phyloP scores from a whole-genome alignment of 768 basidiomycete species.

The Termitomyces sp. region DNA sequence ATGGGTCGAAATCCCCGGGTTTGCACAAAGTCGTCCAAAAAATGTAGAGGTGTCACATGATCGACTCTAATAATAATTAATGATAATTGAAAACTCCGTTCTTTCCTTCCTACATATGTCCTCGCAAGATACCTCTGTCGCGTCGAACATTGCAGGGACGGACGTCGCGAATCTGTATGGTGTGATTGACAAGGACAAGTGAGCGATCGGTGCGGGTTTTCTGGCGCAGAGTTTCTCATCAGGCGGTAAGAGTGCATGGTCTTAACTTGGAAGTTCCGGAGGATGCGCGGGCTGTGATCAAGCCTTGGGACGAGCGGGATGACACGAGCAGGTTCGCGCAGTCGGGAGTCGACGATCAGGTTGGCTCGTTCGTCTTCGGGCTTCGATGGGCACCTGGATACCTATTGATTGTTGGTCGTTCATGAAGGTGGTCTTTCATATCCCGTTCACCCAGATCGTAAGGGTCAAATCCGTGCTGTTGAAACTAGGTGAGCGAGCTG shows the following conservation, averaged over 20 bases:
- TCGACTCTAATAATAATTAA: background rate
- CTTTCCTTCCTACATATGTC: background rate
- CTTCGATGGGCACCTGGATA: slow-evolving; percentile 1
- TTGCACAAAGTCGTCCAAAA: slow-evolving; percentile 2
- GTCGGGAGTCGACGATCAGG: slow-evolving; percentile 85
- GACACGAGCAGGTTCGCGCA: slow-evolving; percentile 61
- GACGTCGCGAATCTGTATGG: slow-evolving; percentile 52
- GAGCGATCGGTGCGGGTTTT: slow-evolving; percentile 20
- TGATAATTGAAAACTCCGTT: too few species aligned
- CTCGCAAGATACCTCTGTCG: slow-evolving; percentile 27
- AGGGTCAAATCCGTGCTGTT: slow-evolving; percentile 68
- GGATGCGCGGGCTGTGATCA: slow-evolving; percentile 69
- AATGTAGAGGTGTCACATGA: slow-evolving; percentile 12
- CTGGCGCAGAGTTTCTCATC: slow-evolving; percentile 16
- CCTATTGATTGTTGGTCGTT: slow-evolving; percentile 3
- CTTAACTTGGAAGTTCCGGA: slow-evolving; percentile 79
- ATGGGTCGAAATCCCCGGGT: slow-evolving; percentile 9
- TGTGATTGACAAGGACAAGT: slow-evolving; percentile 67
- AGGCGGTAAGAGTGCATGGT: slow-evolving; percentile 66
- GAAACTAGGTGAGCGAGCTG: slow-evolving; percentile 57
- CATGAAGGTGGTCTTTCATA: slow-evolving; percentile 67
- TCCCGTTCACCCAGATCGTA: slow-evolving; percentile 78
- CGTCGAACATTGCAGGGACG: slow-evolving; percentile 38
- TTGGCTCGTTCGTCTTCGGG: slow-evolving; percentile 20
- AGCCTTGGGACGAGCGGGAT: slow-evolving; percentile 78